Evolutionary conservation across 345 rosid genomes (phyloP).

Genomic region (Lenwebbia sp.): DNA sequence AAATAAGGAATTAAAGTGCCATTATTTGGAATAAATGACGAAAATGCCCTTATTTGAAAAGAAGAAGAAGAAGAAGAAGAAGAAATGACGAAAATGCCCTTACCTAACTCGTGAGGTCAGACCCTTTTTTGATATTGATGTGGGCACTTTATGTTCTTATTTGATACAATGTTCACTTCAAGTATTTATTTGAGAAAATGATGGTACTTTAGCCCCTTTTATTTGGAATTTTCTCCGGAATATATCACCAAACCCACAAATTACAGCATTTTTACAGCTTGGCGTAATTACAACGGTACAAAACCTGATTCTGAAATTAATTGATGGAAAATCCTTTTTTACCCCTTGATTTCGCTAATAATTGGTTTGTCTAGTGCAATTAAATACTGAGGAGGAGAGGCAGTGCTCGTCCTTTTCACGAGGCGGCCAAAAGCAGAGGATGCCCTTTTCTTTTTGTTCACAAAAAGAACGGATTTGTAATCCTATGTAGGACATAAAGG

Average conservation of each 20-base stretch:
- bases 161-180: too few relatives aligned
- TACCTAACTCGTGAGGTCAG: too few relatives aligned
- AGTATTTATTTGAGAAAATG: too few relatives aligned
- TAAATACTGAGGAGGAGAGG: not conserved
- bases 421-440: not conserved
- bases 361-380: not conserved
- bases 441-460: not conserved
- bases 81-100: too few relatives aligned
- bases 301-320: not conserved
- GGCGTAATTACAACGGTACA: not conserved
- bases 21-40: too few relatives aligned
- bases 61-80: too few relatives aligned
- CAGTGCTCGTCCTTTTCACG: not conserved
- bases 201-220: too few relatives aligned
- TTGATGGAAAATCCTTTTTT: not conserved
- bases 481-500: not conserved
- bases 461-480: not conserved
- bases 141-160: too few relatives aligned
- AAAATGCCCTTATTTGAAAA: too few relatives aligned
- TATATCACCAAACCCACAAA: not conserved
- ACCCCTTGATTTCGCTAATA: not conserved
- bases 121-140: too few relatives aligned
- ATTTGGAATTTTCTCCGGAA: too few relatives aligned
- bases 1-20: too few relatives aligned
- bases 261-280: not conserved